Base-by-base conservation (phyloP, 768 basidiomycete genomes). In the Pisolithus orientalis region DNA sequence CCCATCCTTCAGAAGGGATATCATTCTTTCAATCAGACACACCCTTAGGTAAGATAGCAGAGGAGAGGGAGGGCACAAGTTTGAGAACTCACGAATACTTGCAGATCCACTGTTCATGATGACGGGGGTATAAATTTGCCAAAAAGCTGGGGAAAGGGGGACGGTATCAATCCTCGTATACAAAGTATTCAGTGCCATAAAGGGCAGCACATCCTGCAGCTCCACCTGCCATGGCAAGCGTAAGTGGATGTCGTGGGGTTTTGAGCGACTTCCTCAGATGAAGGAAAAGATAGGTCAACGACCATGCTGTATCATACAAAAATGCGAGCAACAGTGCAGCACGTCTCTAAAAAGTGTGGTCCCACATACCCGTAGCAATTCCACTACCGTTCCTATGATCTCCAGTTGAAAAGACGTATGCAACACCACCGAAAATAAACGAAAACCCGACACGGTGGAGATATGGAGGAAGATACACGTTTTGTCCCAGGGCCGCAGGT, bases 341-440 rank as follows among this genome's bases (percentile, higher is more conserved):
- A 16, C 21, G 34, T 13, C 3, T n/a, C 29, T 8, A 40, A 53
- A 7, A 31, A 14, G 38, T 13, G 7, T 25, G 8, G 8, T 25
- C 9, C 1, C 13, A 29, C 60, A 29, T 25, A 59, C 65, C 65
- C 17, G 65, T 77, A 21, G 70, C 56, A 24, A 76, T 72, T 0
- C 76, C 77, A 49, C 72, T 68, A 1, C 77, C 77, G 50, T 79
- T 77, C 29, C 69, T 61, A 29, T 53, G 53, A 39, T 77, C 75
- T 3, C 75, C 75, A 5, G 63, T 27, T 4, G 63, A 50, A 34
- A 77, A 53, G 1, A 76, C 69, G 58, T 75, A 77, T 1, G 74
- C 75, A 1, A 75, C 70, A 1, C 76, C 75, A 0, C 67, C 70
- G 44, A 79, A 75, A 13, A 72, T 65, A 7, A 72, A 56, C 11